Conservation (phyloP, 768 basidiomycete genomes). For the Rhizopogon roseolus region DNA sequence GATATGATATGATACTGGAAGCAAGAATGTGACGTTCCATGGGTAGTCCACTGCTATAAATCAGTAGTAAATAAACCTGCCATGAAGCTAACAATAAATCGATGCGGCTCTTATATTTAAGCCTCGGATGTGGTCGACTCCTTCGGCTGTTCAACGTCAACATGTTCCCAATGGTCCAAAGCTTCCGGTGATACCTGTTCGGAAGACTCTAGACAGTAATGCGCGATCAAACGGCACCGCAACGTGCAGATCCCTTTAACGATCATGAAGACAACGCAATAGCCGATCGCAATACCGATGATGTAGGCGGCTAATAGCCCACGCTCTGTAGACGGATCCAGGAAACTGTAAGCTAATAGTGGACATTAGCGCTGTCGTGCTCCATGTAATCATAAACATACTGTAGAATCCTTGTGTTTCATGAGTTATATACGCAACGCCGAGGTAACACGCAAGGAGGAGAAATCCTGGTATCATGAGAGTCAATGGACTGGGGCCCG, state of each 20-base stretch:
- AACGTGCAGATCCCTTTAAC: constrained; percentile 37
- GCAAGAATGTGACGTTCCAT: not conserved
- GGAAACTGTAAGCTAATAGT: constrained; percentile 57
- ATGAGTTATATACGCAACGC: constrained; percentile 63
- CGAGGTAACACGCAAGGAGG: constrained; percentile 53
- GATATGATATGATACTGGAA: not conserved
- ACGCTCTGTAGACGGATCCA: constrained; percentile 44
- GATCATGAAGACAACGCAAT: constrained; percentile 46
- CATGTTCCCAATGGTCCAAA: constrained; percentile 43
- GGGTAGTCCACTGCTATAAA: not conserved
- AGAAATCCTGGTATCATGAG: constrained; percentile 43
- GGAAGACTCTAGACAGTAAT: constrained; percentile 2
- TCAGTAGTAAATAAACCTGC: not conserved
- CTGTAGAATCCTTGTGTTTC: constrained; percentile 61
- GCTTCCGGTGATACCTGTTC: constrained; percentile 15
- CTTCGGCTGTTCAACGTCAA: constrained; percentile 21
- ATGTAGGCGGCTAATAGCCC: constrained; percentile 56
- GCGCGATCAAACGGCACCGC: constrained; percentile 30
- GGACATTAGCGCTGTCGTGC: constrained; percentile 2
- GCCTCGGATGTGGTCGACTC: constrained; percentile 9
- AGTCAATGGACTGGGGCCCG: constrained; percentile 47
- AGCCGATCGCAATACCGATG: constrained; percentile 50
- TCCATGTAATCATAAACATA: constrained; percentile 27
- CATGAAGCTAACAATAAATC: not conserved
- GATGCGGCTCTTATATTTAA: constrained; percentile 1